Base-by-base conservation (phyloP, 2,329 filamentous ascomycete species). In the Sporothrix humicola region DNA sequence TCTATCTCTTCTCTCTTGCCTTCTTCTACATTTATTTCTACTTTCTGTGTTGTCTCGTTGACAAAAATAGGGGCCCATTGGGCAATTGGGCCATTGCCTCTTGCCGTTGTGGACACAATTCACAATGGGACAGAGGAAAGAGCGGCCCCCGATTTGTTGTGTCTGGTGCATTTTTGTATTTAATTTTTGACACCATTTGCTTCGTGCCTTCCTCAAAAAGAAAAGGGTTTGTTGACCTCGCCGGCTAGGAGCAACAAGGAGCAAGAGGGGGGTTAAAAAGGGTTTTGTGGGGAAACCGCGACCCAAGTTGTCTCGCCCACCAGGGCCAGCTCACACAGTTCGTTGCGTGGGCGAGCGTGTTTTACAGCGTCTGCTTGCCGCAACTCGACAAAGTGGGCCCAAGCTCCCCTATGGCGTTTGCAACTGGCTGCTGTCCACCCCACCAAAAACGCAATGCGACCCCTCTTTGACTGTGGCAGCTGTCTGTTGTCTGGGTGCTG, bases 91-190 rank as follows among this genome's bases (percentile, higher is more conserved):
- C 31, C 31, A 37, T 37, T 37, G 65, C 23, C 48, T 70, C n/a
- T 44, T 69, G 31, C 52, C 58, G 46, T 71, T 63, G 58, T 71
- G 69, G 69, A 71, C 69, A 71, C 69, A 42, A 23, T 63, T 61
- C 37, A 50, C 54, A 71, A 63, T 54, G 52, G 50, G 13, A 42
- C 23, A 37, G 48, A 20, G 46, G 46, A 48, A 50, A 50, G 46
- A 52, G 65, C 65, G 8, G 23, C 46, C 26, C 65, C 17, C 23
- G 52, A 7, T 17, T 68, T 26, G 20, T 20, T 26, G 42, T 48
- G 61, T 13, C 46, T 52, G 63, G 44, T 44, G 15, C 37, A 42
- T 54, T 69, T 69, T 69, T 46, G 65, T 52, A 50, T 68, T 66
- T 68, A 7, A 69, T 69, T 69, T 69, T 69, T 69, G 26, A 10